These are phyloP conservation scores for Begonia fuchsioides DNA, from an alignment of 306 rosid genomes.

Conservation along the genomic window DNA sequence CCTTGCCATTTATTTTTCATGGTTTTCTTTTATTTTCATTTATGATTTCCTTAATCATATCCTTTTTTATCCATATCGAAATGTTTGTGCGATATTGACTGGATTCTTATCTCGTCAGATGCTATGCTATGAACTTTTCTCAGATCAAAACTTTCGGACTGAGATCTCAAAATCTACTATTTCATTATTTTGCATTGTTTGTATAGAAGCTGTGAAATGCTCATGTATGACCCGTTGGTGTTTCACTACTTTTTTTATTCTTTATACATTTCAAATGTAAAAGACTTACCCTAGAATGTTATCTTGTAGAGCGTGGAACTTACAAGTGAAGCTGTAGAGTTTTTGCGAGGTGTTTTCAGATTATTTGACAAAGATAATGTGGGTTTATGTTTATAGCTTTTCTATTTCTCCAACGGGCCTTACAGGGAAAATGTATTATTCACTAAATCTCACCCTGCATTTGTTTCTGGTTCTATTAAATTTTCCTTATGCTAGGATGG, in stretches of 20 bases:
- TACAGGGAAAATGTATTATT: slow-evolving; percentile 1
- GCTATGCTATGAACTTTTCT: no score
- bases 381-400: slow-evolving; percentile 10
- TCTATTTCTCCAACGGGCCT: no score
- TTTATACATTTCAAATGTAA: slow-evolving; percentile 4
- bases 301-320: slow-evolving; percentile 81
- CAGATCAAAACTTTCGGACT: no score
- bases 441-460: slow-evolving; percentile 14
- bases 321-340: slow-evolving; percentile 69
- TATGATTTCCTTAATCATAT: no score
- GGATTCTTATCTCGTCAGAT: no score
- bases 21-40: no score
- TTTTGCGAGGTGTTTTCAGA: slow-evolving; percentile 72
- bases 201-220: neutral
- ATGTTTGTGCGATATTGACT: no score
- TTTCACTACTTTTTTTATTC: neutral
- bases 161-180: no score
- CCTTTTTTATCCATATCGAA: no score
- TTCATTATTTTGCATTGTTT: neutral
- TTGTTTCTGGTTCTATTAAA: slow-evolving; percentile 9
- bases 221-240: neutral
- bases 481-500: slow-evolving; percentile 50
- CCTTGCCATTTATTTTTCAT: no score
- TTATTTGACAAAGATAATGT: slow-evolving; percentile 69
- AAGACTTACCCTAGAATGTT: slow-evolving; percentile 13